Evolutionary conservation across 2,329 filamentous ascomycete species (phyloP), one percentile per base, ranked within the genome.

Genomic region (Epichloe hybrida): DNA sequence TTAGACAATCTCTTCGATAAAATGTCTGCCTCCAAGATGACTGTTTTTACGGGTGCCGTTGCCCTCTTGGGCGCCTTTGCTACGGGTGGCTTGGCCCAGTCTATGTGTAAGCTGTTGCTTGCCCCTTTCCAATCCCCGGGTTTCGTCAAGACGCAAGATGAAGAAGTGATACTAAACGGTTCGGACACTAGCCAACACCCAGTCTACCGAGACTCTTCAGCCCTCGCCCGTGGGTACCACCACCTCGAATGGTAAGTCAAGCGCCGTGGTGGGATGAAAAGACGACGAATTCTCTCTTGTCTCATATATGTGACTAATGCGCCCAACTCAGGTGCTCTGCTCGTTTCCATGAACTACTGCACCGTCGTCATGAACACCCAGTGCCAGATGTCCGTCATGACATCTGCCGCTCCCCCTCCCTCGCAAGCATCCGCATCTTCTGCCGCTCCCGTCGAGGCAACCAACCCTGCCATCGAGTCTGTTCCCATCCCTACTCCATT

Each of bases 291-390:
- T 21, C 15, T 13, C 7, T 15, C 7, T 7, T 1, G 17, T 15
- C 31, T 31, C 8, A 31, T 3, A 31, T 9, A 31, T 31, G 8
- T 31, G 31, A 31, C 31, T 31, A 31, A 31, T 9, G 9, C 31
- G 31, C 31, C 9, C 31, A 31, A 31, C 31, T 31, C 40, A 69
- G 66, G 65, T 2, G 55, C 57, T 21, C 49, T 64, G 34, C 54
- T 69, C 42, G 64, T 65, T 55, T 62, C 65, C 31, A 60, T 67
- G 56, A 68, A 66, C 57, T 55, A 65, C 50, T 69, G 67, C 61
- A 62, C 60, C 54, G 52, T 69, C 47, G 55, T 66, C 31, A 59
- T 65, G 31, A 61, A 59, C 51, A 69, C 66, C 35, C 55, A 60
- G 49, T 70, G 67, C 57, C 54, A 59, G 35, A 53, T 61, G 45